Percentiles rank a stretch among this genome's conserved stretches.
Conservation (phyloP, 192 early-diverging fungal genomes). For the Radiomyces spectabilis region DNA sequence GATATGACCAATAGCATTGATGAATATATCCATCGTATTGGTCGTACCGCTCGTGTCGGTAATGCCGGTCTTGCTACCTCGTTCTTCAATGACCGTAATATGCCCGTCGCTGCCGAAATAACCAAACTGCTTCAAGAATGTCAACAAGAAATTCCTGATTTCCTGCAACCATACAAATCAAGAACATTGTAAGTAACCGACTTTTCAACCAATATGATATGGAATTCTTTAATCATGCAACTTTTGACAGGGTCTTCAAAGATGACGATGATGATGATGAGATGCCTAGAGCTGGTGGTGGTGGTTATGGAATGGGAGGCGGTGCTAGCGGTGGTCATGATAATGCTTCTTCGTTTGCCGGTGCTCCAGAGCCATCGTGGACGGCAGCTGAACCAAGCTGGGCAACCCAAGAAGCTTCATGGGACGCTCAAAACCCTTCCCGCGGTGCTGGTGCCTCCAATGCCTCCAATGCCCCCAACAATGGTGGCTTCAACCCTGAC, state of each 20-base stretch:
- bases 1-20: constrained; percentile 73
- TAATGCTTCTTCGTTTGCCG: background rate
- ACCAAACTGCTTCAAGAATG: constrained; percentile 47
- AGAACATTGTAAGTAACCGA: constrained; percentile 24
- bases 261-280: background rate
- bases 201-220: background rate
- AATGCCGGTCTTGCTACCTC: constrained; percentile 63
- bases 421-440: too few relatives aligned
- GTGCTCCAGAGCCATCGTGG: background rate
- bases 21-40: constrained; percentile 93
- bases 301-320: background rate
- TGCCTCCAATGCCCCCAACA: too few relatives aligned
- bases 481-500: too few relatives aligned
- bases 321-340: background rate
- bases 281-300: background rate
- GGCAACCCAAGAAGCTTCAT: too few relatives aligned
- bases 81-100: constrained; percentile 40
- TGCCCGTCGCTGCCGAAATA: constrained; percentile 32
- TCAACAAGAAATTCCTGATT: constrained; percentile 51
- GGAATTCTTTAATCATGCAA: background rate
- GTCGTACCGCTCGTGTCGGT: constrained; percentile 93
- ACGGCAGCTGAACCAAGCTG: too few relatives aligned
- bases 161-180: constrained; percentile 28
- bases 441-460: too few relatives aligned
- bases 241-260: background rate